These are phyloP conservation scores for Lumnitzera littorea DNA, from an alignment of 345 rosid genomes.

Conservation along the genomic window DNA sequence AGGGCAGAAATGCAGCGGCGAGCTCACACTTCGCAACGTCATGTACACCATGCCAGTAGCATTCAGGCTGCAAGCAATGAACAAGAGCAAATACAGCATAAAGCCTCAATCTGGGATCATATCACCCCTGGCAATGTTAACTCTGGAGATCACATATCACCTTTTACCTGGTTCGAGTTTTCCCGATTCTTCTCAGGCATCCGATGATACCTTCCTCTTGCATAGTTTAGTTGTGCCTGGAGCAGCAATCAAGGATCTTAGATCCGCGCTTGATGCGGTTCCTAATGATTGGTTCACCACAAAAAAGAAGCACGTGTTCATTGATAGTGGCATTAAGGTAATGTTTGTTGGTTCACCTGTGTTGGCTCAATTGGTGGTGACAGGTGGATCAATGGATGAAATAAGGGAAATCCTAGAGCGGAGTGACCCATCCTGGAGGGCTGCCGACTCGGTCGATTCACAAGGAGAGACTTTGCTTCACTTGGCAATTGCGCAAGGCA, in stretches of 20 bases:
- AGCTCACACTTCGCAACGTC: conserved; percentile 48
- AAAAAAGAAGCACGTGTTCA: conserved; percentile 57
- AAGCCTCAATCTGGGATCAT: conserved; percentile 57
- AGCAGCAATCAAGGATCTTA: conserved; percentile 37
- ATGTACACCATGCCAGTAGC: conserved; percentile 77
- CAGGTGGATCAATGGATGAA: conserved; percentile 43
- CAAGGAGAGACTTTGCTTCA: conserved; percentile 47
- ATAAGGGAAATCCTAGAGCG: conserved; percentile 47
- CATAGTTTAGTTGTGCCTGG: conserved; percentile 73
- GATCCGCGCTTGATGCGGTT: conserved; percentile 32
- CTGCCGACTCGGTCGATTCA: conserved; percentile 34
- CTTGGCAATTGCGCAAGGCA: conserved; percentile 36
- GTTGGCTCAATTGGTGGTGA: conserved; percentile 34
- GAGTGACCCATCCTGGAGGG: conserved; percentile 39
- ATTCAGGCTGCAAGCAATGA: conserved; percentile 44
- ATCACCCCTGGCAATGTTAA: conserved; percentile 37
- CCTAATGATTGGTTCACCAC: conserved; percentile 61
- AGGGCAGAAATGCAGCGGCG: conserved; percentile 45
- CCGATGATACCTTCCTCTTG: conserved; percentile 42
- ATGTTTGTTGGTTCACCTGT: conserved; percentile 58
- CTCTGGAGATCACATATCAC: conserved; percentile 40
- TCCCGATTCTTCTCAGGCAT: conserved; percentile 35
- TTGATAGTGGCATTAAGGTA: conserved; percentile 50
- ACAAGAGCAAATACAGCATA: conserved; percentile 35
- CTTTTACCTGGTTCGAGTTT: conserved; percentile 26